Conservation (phyloP, 2,329 filamentous ascomycete genomes). For the Phialophora expanda region DNA sequence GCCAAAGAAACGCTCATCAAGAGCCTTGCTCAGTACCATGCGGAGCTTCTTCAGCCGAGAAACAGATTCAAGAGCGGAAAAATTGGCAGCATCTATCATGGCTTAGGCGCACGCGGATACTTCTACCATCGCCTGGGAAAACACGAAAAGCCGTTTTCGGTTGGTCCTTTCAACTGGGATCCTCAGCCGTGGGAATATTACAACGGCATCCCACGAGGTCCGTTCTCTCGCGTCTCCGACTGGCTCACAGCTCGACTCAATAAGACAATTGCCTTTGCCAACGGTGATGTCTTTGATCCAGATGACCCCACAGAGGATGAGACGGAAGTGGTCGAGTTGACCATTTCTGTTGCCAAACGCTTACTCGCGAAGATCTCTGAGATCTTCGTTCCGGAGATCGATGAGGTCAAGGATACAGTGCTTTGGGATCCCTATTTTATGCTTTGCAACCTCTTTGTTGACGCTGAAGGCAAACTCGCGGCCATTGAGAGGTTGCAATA, state of each 20-base stretch:
- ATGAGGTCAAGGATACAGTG: background rate
- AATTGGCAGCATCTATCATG: background rate
- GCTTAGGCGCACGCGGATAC: background rate
- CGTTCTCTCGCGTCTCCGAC: background rate
- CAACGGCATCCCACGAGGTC: background rate
- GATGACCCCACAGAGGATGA: background rate
- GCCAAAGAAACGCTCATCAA: background rate
- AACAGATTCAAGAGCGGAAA: background rate
- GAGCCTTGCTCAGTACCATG: background rate
- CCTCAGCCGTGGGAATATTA: background rate
- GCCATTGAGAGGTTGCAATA: background rate
- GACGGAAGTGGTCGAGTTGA: background rate
- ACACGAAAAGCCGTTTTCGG: background rate
- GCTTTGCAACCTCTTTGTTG: background rate
- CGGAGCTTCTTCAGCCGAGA: background rate
- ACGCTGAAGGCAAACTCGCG: background rate
- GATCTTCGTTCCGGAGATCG: background rate
- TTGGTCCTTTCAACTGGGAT: background rate
- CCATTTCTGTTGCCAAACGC: background rate
- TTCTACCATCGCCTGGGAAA: background rate
- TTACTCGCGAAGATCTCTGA: background rate
- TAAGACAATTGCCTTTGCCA: background rate
- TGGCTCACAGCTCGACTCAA: constrained; percentile 1
- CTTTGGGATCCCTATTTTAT: background rate
- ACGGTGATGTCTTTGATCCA: background rate